phyloP scores from a whole-genome alignment of 805 yeast species.

The Wickerhamiella allomyrinae region DNA sequence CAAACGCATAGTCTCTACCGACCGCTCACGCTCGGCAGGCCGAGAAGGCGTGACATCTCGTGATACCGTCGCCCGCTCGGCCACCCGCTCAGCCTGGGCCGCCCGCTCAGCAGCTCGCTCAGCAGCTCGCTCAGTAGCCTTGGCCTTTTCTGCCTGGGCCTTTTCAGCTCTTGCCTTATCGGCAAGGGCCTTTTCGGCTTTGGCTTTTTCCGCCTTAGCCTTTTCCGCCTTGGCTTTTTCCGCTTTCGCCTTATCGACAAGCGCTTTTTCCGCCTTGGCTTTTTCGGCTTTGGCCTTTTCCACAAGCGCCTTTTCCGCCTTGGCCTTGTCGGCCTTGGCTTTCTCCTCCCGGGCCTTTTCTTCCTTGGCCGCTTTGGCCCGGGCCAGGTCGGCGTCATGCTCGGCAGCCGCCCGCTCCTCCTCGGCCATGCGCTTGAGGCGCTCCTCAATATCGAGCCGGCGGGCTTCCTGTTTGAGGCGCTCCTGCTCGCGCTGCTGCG shows the following conservation, averaged over 20 bases:
- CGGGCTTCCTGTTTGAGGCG: constrained; percentile 20
- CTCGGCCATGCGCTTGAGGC: constrained; percentile 19
- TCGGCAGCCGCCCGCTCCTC: constrained; percentile 7
- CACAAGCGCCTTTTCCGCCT: constrained; percentile 19
- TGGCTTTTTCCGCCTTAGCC: constrained; percentile 11
- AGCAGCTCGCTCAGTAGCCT: constrained; percentile 1
- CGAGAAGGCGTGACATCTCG: too few species aligned
- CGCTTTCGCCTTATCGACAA: constrained; percentile 2
- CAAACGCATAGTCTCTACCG: too few species aligned
- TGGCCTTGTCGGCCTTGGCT: constrained; percentile 3
- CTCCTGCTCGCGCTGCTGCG: constrained; percentile 18
- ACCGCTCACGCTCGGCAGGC: neutral
- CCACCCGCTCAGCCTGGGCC: neutral
- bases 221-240: constrained; percentile 19
- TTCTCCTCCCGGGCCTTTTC: constrained; percentile 9
- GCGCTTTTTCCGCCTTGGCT: constrained; percentile 8
- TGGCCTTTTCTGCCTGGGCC: constrained; percentile 3
- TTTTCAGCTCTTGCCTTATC: constrained; percentile 20
- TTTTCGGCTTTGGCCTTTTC: constrained; percentile 1
- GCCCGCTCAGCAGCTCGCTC: constrained; percentile 1
- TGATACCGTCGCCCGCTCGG: too few species aligned
- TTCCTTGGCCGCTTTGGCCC: neutral
- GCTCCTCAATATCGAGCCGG: constrained; percentile 21
- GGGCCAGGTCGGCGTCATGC: constrained; percentile 9
- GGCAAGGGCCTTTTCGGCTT: neutral